Evolutionary conservation across 176 grass and related monocot genomes (phyloP).

Genomic region (Musa schizocarpa): DNA sequence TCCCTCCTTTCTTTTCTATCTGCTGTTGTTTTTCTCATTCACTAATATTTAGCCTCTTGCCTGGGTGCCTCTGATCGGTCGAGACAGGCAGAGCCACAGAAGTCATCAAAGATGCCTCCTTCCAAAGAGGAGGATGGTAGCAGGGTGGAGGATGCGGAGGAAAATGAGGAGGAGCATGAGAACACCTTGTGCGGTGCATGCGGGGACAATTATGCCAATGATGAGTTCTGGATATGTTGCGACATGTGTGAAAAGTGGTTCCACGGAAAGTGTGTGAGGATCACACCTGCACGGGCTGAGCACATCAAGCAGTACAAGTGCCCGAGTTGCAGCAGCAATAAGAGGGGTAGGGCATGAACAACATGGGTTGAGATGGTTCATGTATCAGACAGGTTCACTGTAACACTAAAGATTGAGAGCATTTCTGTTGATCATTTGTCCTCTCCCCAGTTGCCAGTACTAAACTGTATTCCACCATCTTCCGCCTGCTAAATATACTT

Average conservation of each 20-base stretch:
- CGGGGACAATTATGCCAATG: slow-evolving; percentile 29
- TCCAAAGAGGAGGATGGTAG: slow-evolving; percentile 31
- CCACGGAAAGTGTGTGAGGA: slow-evolving; percentile 40
- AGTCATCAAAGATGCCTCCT: slow-evolving; percentile 11
- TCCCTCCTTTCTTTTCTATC: neutral
- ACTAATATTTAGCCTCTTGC: neutral
- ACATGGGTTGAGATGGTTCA: too few species aligned
- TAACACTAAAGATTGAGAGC: neutral
- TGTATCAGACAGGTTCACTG: neutral
- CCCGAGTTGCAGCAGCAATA: slow-evolving; percentile 33
- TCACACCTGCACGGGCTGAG: slow-evolving; percentile 36
- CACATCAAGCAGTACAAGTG: slow-evolving; percentile 51
- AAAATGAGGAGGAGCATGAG: slow-evolving; percentile 29
- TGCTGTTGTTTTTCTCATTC: neutral
- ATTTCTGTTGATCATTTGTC: too few species aligned
- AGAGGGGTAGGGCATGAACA: slow-evolving; percentile 20
- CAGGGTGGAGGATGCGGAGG: slow-evolving; percentile 26
- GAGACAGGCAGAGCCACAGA: slow-evolving; percentile 14
- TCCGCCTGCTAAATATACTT: too few species aligned
- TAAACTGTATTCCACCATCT: too few species aligned
- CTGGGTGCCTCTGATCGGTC: slow-evolving; percentile 13
- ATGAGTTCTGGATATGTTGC: slow-evolving; percentile 46
- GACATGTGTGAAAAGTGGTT: slow-evolving; percentile 39
- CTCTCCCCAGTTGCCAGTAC: too few species aligned
- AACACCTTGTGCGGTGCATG: slow-evolving; percentile 35